A percentile compares a stretch with the other conserved stretches of the same genome.
These are phyloP conservation scores for Conidiobolus incongruus DNA, from an alignment of 371 early-diverging fungal genomes.

Conservation along the genomic window DNA sequence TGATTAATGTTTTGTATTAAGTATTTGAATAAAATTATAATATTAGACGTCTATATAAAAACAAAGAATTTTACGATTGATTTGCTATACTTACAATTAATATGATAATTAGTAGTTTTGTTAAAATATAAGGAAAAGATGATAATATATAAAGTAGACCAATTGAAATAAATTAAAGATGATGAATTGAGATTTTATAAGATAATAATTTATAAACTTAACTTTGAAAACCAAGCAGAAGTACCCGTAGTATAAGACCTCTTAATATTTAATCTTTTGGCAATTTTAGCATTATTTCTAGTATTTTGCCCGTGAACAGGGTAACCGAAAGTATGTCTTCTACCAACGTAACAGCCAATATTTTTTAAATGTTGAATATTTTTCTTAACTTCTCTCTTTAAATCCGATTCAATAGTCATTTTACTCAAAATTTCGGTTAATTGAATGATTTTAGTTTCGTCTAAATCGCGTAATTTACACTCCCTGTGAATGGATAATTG, in stretches of 20 bases:
- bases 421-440: conserved; percentile 58
- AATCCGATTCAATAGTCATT: conserved; percentile 80
- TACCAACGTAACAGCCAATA: conserved; percentile 64
- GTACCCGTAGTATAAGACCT: background rate
- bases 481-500: conserved; percentile 51
- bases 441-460: conserved; percentile 67
- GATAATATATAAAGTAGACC: too few species aligned
- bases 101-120: too few species aligned
- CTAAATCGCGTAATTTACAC: conserved; percentile 59
- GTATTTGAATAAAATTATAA: too few species aligned
- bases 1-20: too few species aligned
- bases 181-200: too few species aligned
- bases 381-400: conserved; percentile 51
- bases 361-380: conserved; percentile 59
- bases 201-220: too few species aligned
- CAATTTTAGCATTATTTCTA: conserved; percentile 67
- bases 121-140: too few species aligned
- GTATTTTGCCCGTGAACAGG: conserved; percentile 87
- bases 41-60: too few species aligned
- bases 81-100: too few species aligned
- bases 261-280: conserved; percentile 46
- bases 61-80: too few species aligned
- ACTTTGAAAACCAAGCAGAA: background rate
- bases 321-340: conserved; percentile 61
- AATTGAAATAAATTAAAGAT: too few species aligned